Base-by-base conservation (phyloP, 1,139 yeast species). In the Blastobotrys petasosporus region DNA sequence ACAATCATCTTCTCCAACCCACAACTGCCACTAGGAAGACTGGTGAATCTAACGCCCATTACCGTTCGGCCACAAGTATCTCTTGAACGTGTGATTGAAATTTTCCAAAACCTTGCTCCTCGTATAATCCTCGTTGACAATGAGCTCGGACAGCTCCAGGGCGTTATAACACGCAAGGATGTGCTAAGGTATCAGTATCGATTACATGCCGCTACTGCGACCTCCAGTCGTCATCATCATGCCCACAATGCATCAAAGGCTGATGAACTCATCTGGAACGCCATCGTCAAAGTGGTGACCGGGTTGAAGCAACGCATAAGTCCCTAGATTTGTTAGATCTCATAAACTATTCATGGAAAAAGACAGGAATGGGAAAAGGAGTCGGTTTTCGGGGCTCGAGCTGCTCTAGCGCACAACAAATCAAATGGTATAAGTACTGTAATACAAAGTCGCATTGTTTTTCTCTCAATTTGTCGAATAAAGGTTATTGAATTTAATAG, bases 21-120 rank as follows among this genome's bases (percentile, higher is more conserved):
- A 33, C 15, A 25, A 10, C 41, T 15, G 11, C 23, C 12, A 2
- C 20, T 31, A 12, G 33, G 31, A 30, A 64, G 64, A 2, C 64
- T 67, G 28, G 75, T 84, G 28, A 79, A 82, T 54, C 59, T 64
- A 17, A 77, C 87, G 11, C 94, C 95, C 1, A 63, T 88, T 15
- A 73, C 79, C 0, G 79, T 86, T 0, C 70, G 74, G 43, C 64
- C 77, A 1, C 62, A 67, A 31, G 71, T 82, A 0, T 74, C 85
- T 0, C 67, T 88, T 33, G 85, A 83, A 52, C 74, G 76, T 35
- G 76, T 82, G 1, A 68, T 82, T 49, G 85, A 83, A 40, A 68
- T 86, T 15, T 92, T 92, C 63, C 76, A 79, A 49, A 82, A 84
- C 54, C 62, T 88, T 34, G 97, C 97, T 0, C 95, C 97, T 3